Conservation (phyloP, 129 eudicot genomes). For the Helichrysum umbraculigerum region DNA sequence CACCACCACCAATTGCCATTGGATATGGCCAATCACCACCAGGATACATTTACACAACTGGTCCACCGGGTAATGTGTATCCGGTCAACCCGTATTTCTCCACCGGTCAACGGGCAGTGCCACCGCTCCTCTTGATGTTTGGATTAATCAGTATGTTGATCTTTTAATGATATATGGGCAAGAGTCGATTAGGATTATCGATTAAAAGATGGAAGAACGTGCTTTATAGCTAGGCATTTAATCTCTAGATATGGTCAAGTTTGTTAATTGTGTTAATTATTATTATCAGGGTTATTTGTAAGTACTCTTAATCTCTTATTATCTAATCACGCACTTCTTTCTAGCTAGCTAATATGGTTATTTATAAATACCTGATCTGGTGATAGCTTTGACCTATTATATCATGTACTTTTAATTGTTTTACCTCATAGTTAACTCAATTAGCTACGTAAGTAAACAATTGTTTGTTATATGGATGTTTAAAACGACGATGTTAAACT, state of each 20-base stretch:
- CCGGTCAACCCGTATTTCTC: slow-evolving; percentile 48
- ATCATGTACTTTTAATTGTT: too few species aligned
- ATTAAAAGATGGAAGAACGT: background rate
- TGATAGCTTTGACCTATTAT: too few species aligned
- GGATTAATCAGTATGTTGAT: slow-evolving; percentile 27
- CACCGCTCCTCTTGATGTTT: slow-evolving; percentile 31
- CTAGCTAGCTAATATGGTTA: too few species aligned
- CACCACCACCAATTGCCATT: slow-evolving; percentile 49
- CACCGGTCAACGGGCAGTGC: slow-evolving; percentile 30
- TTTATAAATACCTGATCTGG: too few species aligned
- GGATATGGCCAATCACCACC: slow-evolving; percentile 31
- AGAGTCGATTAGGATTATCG: background rate
- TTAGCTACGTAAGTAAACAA: too few species aligned
- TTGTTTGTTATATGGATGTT: too few species aligned
- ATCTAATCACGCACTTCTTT: too few species aligned
- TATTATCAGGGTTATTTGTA: background rate
- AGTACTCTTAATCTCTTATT: too few species aligned
- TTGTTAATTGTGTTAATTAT: background rate
- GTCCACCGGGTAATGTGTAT: slow-evolving; percentile 75
- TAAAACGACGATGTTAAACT: too few species aligned
- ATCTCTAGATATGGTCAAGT: background rate
- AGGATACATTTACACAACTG: slow-evolving; percentile 49
- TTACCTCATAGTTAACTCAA: too few species aligned
- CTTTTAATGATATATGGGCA: background rate
- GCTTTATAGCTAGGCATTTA: background rate